These are phyloP conservation scores for Syzygium jambos DNA, from an alignment of 345 rosid genomes.

Conservation along the genomic window DNA sequence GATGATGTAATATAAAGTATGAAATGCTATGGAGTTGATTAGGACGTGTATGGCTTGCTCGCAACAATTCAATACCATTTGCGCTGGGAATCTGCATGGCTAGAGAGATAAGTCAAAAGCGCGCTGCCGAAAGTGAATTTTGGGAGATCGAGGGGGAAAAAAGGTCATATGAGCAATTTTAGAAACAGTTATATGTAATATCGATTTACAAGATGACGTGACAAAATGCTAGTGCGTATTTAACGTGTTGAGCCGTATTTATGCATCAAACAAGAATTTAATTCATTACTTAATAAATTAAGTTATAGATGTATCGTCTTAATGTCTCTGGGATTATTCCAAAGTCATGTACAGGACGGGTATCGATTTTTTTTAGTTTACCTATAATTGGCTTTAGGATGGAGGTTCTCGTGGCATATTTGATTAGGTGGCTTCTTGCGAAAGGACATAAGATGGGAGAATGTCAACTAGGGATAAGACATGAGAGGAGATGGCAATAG, in stretches of 20 bases:
- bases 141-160: not conserved
- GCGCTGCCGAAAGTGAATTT: conserved; percentile 17
- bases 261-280: not conserved
- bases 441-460: conserved; percentile 10
- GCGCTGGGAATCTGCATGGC: conserved; percentile 17
- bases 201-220: not conserved
- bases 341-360: not conserved
- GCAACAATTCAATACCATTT: not conserved
- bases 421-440: not conserved
- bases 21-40: conserved; percentile 11
- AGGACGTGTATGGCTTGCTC: conserved; percentile 17
- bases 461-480: conserved; percentile 30
- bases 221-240: not conserved
- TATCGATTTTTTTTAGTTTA: not conserved
- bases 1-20: not conserved
- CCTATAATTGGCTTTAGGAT: not conserved
- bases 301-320: not conserved
- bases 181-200: not conserved
- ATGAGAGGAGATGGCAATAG: not conserved
- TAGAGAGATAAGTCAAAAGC: conserved; percentile 13
- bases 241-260: not conserved
- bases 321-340: not conserved
- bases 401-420: not conserved
- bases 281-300: not conserved
- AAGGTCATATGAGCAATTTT: not conserved